Evolutionary conservation across 495 filamentous ascomycete genomes (phyloP), one percentile per base, ranked within the genome.

Genomic region (Jackrogersella minutella): DNA sequence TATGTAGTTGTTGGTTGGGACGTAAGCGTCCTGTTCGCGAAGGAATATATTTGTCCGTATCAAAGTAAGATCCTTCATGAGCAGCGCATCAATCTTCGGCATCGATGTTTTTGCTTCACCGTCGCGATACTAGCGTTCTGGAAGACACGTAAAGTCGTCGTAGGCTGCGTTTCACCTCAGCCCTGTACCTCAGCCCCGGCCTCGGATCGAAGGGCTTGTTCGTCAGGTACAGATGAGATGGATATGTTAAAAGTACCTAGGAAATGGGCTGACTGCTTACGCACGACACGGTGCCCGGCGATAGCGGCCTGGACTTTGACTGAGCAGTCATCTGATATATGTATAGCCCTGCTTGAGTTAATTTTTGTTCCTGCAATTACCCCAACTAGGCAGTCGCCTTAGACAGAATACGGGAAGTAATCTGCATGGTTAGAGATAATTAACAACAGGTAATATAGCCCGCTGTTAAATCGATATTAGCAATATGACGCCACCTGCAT

Each of bases 131-230:
- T 36, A 56, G 17, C 41, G 33, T 7, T 10, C 21, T 11, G 14
- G 24, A 34, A 47, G 2, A 26, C 41, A 54, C 51, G 33, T 54
- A 58, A 63, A 30, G 50, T 52, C 37, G 47, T 55, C 40, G 65
- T 43, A 39, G 50, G 19, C 22, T 43, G 22, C 39, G 57, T 62
- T 65, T 65, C 51, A 43, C 47, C 44, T 65, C 66, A 69, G 61
- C 66, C 66, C 66, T 65, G 61, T 52, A 43, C 51, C 61, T 64
- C 65, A n/a, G 66, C 50, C 61, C 62, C 55, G 61, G 57, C 41
- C 59, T 43, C 28, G 33, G 40, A 60, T 51, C 53, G 63, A 54
- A 34, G 30, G 21, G 37, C 24, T 39, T 19, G 37, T 59, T 34
- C 33, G 21, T 11, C 52, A 59, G 58, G 53, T 47, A 62, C 52